phyloP scores from a whole-genome alignment of 169 alveolate genomes.

The Cystoisospora suis region DNA sequence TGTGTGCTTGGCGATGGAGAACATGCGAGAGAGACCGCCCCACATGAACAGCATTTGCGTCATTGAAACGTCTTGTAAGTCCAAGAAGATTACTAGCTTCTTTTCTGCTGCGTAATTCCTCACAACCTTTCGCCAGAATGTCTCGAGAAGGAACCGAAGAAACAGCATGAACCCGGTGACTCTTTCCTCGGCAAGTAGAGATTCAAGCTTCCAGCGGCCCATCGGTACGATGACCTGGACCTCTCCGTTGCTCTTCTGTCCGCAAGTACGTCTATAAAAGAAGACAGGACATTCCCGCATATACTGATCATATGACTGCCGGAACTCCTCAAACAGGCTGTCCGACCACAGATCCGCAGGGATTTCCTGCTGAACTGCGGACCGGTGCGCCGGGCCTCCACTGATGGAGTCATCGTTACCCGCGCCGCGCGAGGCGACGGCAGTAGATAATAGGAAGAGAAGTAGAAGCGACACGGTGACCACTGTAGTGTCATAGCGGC shows the following conservation, averaged over 20 bases:
- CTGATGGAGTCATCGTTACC: too few relatives aligned
- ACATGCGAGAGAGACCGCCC: background rate
- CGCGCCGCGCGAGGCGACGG: background rate
- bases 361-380: background rate
- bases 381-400: too few relatives aligned
- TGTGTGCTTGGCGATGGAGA: background rate
- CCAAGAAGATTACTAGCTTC: background rate
- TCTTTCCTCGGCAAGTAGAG: background rate
- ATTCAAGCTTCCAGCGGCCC: background rate
- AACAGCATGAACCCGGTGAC: background rate
- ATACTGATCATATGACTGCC: background rate
- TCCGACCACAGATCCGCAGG: background rate
- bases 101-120: background rate
- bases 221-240: background rate
- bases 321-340: background rate
- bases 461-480: background rate
- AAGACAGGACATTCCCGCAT: background rate
- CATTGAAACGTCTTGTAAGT: background rate
- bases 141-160: background rate
- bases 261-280: slow-evolving; percentile 12
- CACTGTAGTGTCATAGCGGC: too few relatives aligned
- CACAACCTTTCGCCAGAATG: slow-evolving; percentile 8
- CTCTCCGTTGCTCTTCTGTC: background rate
- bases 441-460: background rate
- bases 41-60: background rate